Conservation (phyloP, 371 early-diverging fungal species). For the Coemansia sp. region DNA sequence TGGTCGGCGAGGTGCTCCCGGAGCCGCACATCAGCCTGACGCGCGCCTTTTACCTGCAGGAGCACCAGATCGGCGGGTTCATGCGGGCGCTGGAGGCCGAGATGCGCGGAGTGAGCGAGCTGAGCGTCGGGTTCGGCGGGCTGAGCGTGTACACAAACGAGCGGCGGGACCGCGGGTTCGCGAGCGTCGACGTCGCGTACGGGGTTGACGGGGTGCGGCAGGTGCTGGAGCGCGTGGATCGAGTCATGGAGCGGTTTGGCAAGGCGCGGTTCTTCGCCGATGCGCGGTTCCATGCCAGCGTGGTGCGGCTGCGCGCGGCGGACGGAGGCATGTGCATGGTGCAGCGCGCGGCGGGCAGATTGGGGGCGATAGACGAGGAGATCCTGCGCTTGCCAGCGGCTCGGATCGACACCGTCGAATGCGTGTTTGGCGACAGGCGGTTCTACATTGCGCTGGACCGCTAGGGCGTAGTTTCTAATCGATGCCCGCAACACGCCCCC, state of each 20-base stretch:
- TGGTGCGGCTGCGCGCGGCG: conserved; percentile 12
- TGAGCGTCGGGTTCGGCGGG: conserved; percentile 31
- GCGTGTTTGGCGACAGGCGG: conserved; percentile 32
- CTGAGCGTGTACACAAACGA: conserved; percentile 28
- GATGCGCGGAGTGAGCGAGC: background rate
- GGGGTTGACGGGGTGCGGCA: conserved; percentile 18
- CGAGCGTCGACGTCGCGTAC: conserved; percentile 23
- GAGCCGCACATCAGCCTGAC: conserved; percentile 44
- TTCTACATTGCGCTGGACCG: conserved; percentile 21
- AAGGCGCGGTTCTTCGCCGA: conserved; percentile 32
- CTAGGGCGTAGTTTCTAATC: too few relatives aligned
- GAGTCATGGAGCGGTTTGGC: conserved; percentile 37
- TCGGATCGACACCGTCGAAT: conserved; percentile 37
- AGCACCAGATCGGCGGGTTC: conserved; percentile 41
- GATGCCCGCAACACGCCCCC: too few relatives aligned
- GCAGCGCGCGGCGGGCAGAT: conserved; percentile 4
- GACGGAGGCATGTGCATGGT: background rate
- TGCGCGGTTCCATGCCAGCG: conserved; percentile 46
- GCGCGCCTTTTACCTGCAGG: conserved; percentile 43
- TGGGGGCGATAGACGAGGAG: conserved; percentile 39
- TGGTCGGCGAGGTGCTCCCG: background rate
- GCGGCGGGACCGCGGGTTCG: conserved; percentile 28
- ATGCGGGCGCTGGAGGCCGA: conserved; percentile 22
- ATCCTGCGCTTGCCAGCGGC: conserved; percentile 31
- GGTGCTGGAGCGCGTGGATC: conserved; percentile 30